Evolutionary conservation across 371 early-diverging fungal species (phyloP).

Genomic region (Capillidium heterosporum): DNA sequence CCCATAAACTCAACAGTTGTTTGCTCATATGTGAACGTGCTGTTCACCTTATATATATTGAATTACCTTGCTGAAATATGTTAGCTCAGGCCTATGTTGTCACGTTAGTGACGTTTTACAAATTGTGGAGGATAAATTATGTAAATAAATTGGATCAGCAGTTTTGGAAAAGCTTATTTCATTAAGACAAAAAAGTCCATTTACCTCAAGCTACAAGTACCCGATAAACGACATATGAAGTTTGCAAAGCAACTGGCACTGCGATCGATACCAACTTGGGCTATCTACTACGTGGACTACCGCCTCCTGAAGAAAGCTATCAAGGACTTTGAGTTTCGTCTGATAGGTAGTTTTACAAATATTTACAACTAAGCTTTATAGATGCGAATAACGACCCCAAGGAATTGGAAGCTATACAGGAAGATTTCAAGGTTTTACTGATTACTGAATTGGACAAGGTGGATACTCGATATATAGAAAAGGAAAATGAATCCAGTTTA

Average conservation of each 20-base stretch:
- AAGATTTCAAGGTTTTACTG: constrained; percentile 16
- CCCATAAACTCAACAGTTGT: no score
- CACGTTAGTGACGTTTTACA: no score
- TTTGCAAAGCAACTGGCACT: constrained; percentile 39
- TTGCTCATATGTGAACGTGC: no score
- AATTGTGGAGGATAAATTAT: no score
- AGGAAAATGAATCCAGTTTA: constrained; percentile 16
- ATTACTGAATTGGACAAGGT: constrained; percentile 28
- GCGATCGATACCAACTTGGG: constrained; percentile 30
- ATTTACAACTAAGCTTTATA: background rate
- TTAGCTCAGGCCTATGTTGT: no score
- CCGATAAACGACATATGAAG: constrained; percentile 18
- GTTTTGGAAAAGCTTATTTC: no score
- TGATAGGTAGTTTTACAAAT: constrained; percentile 1
- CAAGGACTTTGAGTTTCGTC: constrained; percentile 8
- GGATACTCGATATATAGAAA: constrained; percentile 22
- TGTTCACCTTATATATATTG: no score
- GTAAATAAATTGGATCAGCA: no score
- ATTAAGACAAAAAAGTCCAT: no score
- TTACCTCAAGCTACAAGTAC: no score
- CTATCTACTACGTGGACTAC: constrained; percentile 33
- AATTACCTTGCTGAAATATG: no score
- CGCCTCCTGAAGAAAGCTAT: constrained; percentile 24
- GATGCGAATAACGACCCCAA: background rate
- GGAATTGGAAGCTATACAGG: constrained; percentile 10